Conservation (phyloP, 176 grass and related monocot genomes). For the Avena eriantha region DNA sequence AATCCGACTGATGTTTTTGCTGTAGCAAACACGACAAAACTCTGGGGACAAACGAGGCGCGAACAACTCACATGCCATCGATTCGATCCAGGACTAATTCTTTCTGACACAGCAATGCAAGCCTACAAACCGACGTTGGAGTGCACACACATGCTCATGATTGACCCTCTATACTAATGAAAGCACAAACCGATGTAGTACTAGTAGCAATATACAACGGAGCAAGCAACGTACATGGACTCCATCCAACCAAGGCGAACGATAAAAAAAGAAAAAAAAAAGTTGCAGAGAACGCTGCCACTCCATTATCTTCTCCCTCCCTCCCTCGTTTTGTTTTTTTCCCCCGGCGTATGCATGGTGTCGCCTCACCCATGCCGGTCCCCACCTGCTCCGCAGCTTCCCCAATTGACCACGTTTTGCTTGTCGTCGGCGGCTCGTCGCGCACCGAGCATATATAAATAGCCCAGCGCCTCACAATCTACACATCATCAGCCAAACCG, state of each 20-base stretch:
- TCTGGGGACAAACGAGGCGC: not conserved
- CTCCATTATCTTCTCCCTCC: not conserved
- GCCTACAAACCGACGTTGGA: not conserved
- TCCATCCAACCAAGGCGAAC: not conserved
- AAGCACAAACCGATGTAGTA: conserved; percentile 5
- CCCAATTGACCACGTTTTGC: conserved; percentile 46
- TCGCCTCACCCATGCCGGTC: not conserved
- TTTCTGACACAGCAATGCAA: not conserved
- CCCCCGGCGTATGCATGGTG: not conserved
- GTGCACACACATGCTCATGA: not conserved
- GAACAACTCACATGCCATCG: not conserved
- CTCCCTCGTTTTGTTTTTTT: not conserved
- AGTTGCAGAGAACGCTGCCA: not conserved
- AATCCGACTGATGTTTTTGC: not conserved
- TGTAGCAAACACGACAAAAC: not conserved
- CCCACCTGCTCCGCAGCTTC: conserved; percentile 1
- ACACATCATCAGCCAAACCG: conserved; percentile 3
- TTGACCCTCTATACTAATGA: not conserved
- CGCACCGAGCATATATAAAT: conserved; percentile 34
- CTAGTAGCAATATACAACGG: not conserved
- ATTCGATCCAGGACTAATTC: not conserved
- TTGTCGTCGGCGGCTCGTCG: not conserved
- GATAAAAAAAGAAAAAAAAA: not conserved
- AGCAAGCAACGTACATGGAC: conserved; percentile 4
- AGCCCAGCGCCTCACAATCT: not conserved